A percentile compares a stretch with the other conserved stretches of the same genome.
These are phyloP conservation scores for Senna tora DNA, from an alignment of 306 rosid genomes.

Conservation along the genomic window DNA sequence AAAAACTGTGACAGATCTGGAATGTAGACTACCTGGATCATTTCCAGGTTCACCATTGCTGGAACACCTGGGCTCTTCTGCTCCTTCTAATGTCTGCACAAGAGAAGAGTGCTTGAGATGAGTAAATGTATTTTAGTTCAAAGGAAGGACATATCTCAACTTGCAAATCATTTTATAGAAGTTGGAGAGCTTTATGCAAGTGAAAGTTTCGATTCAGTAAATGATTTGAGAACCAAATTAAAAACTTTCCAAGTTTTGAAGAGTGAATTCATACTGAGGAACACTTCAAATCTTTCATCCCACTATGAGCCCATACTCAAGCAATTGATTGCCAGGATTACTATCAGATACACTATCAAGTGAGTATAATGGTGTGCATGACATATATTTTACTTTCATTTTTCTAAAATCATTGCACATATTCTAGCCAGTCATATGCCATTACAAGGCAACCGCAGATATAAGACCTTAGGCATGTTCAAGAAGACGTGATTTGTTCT, in stretches of 20 bases:
- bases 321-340: neutral
- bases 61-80: conserved; percentile 53
- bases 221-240: neutral
- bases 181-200: neutral
- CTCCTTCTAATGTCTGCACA: conserved; percentile 65
- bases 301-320: neutral
- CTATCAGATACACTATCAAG: neutral
- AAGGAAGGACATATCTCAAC: conserved; percentile 14
- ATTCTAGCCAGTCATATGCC: neutral
- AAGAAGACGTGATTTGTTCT: neutral
- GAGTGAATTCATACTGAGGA: neutral
- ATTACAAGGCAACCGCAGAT: neutral
- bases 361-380: neutral
- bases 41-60: conserved; percentile 50
- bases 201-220: conserved; percentile 7
- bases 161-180: conserved; percentile 10
- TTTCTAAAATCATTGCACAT: neutral
- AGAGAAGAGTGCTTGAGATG: conserved; percentile 28
- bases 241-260: neutral
- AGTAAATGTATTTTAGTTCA: conserved; percentile 7
- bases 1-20: conserved; percentile 21
- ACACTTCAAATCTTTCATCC: neutral
- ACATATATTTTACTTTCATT: neutral
- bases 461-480: neutral
- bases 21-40: conserved; percentile 29